Evolutionary conservation across 2,329 filamentous ascomycete genomes (phyloP).

Genomic region (Beauveria varroae): DNA sequence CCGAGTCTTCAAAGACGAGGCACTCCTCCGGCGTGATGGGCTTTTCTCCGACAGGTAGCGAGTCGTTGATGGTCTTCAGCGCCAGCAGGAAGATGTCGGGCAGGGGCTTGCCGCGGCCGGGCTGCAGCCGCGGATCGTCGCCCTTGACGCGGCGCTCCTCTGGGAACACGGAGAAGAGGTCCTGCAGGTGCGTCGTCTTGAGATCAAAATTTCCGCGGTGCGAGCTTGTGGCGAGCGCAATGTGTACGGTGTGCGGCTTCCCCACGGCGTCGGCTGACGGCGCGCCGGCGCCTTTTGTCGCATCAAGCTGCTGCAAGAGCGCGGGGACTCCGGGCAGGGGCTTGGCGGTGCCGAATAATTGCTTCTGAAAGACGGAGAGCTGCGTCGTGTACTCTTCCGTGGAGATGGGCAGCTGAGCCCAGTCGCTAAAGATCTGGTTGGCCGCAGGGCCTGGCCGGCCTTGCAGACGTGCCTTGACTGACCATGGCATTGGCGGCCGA

Average conservation of each 20-base stretch:
- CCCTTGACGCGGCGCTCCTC: constrained; percentile 69
- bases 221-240: constrained; percentile 81
- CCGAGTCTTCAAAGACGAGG: constrained; percentile 91
- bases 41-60: constrained; percentile 53
- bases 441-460: constrained; percentile 48
- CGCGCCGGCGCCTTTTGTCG: constrained; percentile 24
- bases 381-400: constrained; percentile 57
- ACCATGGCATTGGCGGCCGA: constrained; percentile 76
- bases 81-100: constrained; percentile 93
- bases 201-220: constrained; percentile 64
- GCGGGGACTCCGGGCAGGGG: constrained; percentile 71
- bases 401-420: constrained; percentile 78
- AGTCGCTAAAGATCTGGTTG: constrained; percentile 56
- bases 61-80: constrained; percentile 74
- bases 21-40: constrained; percentile 76
- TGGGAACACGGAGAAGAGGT: constrained; percentile 60
- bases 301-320: constrained; percentile 55
- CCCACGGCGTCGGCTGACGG: background rate
- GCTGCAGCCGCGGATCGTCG: constrained; percentile 70
- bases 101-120: constrained; percentile 83
- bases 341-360: constrained; percentile 66
- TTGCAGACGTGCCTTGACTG: constrained; percentile 79
- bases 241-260: constrained; percentile 48
- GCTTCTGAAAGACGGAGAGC: constrained; percentile 55
- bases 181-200: constrained; percentile 59